Base-by-base conservation (phyloP, 1,284 basidiomycete species). In the Cryptococcus sp. region DNA sequence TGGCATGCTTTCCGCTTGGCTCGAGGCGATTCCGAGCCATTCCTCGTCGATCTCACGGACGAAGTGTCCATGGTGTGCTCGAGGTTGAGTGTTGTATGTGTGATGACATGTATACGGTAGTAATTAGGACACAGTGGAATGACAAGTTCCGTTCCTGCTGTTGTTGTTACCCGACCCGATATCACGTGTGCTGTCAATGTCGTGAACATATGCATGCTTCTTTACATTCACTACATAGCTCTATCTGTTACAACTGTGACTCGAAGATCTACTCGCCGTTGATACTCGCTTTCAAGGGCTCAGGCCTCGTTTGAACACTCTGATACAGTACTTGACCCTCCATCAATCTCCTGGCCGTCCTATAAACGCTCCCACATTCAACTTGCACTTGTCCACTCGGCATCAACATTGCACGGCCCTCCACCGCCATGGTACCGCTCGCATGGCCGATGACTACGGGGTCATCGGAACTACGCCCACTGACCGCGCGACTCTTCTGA, bases 301-400 rank as follows among this genome's bases (percentile, higher is more conserved):
- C 31, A 8, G 31, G 31, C 8, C 31, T 35, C 5, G 31, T 8
- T 35, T 35, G 31, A 35, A 35, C 8, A 13, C 31, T 35, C 31
- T 35, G 31, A 87, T 82, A 84, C 88, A 3, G 87, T 86, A 0
- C 73, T 78, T 35, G 31, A 0, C 88, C 88, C 64, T 83, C 84
- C 86, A 89, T 89, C 65, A 89, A 70, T 64, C 86, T 81, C 57
- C 85, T 80, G 0, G 87, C 88, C 0, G 87, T 89, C 52, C 87
- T 77, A 31, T 87, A 81, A 13, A 88, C 87, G 60, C 83, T 84
- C 1, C 85, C 87, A 58, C 82, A 85, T 50, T 76, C 80, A 20
- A 86, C 83, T 11, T 75, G 73, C 17, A 62, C 35, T 23, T 39
- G 8, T 35, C 31, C 40, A 6, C 50, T 57, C 8, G 83, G 84